Evolutionary conservation across 441 rosid species (phyloP), one percentile per base, ranked within the genome.

Genomic region (Brassica balearica): DNA sequence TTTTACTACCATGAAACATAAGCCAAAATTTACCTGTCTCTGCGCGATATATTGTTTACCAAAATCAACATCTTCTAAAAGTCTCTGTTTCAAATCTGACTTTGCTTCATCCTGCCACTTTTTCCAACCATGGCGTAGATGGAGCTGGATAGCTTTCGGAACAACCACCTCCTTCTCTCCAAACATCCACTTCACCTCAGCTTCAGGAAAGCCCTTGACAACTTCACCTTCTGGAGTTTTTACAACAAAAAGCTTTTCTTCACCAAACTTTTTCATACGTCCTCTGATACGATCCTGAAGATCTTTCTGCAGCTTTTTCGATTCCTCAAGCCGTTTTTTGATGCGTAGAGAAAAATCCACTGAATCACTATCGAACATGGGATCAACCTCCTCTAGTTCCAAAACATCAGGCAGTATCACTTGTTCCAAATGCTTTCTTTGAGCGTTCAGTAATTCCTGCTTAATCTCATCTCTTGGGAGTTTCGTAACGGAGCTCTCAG

Each of bases 101-200:
- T 91, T 94, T 55, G 90, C 93, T 81, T 94, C 97, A 82, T 91
- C 97, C 48, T 95, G 89, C 98, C 98, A 94, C 77, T 84, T 90
- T 84, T 91, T 94, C 98, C 98, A 94, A 20, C 97, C 97, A 84
- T 94, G 97, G 74, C 88, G 87, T 82, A 94, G 83, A 84, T 88
- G 94, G 68, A 84, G 83, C 72, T 89, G 80, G 74, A 86, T 78
- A 38, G 98, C 97, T 86, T 91, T 91, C 22, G 97, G 97, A 85
- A 90, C 90, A 80, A 94, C 87, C 72, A 91, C 90, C 84, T 90
- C 94, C 85, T 87, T 92, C 72, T 89, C 87, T 83, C 97, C 97
- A 80, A 94, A 94, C 95, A 89, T 90, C 98, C 97, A 92, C 85
- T 92, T 94, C 87, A 89, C 68, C 85, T 94, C 94, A 78, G 85